phyloP scores from a whole-genome alignment of 2,329 filamentous ascomycete species.

The Talaromyces sp. region DNA sequence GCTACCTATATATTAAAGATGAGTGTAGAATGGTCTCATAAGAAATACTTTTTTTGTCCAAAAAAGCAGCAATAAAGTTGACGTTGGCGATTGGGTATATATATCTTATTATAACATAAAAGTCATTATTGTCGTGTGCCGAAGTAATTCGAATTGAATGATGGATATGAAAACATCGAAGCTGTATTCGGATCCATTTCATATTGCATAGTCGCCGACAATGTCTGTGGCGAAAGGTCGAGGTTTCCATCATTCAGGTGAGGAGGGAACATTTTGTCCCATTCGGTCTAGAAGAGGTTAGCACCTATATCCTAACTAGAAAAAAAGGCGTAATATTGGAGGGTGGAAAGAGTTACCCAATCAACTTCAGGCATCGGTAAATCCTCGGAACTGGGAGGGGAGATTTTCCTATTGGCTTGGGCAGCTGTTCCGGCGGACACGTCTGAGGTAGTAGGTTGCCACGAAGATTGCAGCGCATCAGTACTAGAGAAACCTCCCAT shows the following conservation, averaged over 20 bases:
- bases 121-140: neutral
- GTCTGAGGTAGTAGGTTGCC: constrained; percentile 17
- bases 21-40: neutral
- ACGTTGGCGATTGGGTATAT: neutral
- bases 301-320: neutral
- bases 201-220: constrained; percentile 21
- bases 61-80: neutral
- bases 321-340: neutral
- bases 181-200: constrained; percentile 21
- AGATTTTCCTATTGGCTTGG: neutral
- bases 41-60: neutral
- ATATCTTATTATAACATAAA: neutral
- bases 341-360: constrained; percentile 55
- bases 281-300: constrained; percentile 30
- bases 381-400: constrained; percentile 26
- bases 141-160: constrained; percentile 11
- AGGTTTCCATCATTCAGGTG: constrained; percentile 56
- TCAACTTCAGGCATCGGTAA: constrained; percentile 57
- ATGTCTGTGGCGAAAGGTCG: constrained; percentile 43
- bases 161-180: constrained; percentile 17
- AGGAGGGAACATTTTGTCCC: constrained; percentile 38
- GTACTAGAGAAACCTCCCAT: neutral
- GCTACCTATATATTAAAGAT: neutral
- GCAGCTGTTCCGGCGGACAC: constrained; percentile 21
- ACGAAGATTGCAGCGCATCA: neutral